Evolutionary conservation across 2,329 filamentous ascomycete species (phyloP), one percentile per base, ranked within the genome.

Genomic region (Aspergillus tubingensis): DNA sequence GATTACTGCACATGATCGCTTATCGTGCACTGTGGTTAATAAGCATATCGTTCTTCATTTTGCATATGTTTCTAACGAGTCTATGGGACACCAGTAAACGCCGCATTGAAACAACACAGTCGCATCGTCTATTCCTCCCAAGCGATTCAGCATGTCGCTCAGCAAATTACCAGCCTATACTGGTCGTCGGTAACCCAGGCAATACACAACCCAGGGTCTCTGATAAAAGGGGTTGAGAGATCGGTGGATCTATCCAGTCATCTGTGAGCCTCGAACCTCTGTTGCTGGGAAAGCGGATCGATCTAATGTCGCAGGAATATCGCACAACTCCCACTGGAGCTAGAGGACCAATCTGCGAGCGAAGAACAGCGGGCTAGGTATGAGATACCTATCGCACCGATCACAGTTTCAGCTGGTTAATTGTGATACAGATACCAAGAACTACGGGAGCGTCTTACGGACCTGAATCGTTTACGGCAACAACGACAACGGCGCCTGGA

Each of bases 161-260:
- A 83, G 62, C 82, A 85, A 68, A 83, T 86, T 62, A 80, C 84
- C 66, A 77, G 75, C 23, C 70, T 85, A 25, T 85, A 85, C 68
- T 85, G 82, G 82, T 76, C 80, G n/a, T 72, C 79, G 0, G 78
- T 81, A 32, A 77, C 72, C 13, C 75, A 75, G 21, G 76, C 74
- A 17, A 64, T 68, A 8, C 69, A 67, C 15, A 68, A 60, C 36
- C 63, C 63, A 51, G 63, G 61, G 36, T 60, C 67, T 2, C 63
- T 71, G 38, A 64, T 64, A 41, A 70, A 64, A 17, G 71, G 72
- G 1, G 66, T 80, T 11, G 77, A 77, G 51, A 74, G 70, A 57
- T 76, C 73, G 3, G 67, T 72, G 11, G 77, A 80, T 64, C 61
- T 80, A 55, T 77, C 77, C 36, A 74, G 70, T 61, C 69, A 74